Evolutionary conservation across 169 alveolate species (phyloP).

Genomic region (Cryptosporidium sp.): DNA sequence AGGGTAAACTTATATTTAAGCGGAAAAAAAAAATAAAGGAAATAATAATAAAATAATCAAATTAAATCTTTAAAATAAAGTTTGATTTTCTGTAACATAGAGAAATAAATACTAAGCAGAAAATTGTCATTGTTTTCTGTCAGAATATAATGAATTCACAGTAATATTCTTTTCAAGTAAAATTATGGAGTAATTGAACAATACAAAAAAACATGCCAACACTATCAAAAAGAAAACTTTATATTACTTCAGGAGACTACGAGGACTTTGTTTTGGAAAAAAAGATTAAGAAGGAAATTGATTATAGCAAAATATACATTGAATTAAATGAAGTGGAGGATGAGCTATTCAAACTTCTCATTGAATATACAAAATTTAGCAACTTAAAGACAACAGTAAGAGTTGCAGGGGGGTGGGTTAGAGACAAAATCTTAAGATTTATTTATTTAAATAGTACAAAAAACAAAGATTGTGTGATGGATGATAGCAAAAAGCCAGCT

Average conservation of each 20-base stretch:
- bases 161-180: not conserved
- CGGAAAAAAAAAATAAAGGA: not conserved
- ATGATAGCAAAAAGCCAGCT: constrained; percentile 56
- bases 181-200: not conserved
- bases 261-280: not conserved
- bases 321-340: constrained; percentile 11
- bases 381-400: constrained; percentile 81
- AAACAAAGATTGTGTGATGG: not conserved
- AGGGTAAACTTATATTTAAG: not conserved
- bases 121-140: not conserved
- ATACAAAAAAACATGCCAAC: not conserved
- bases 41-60: not conserved
- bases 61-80: not conserved
- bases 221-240: constrained; percentile 37
- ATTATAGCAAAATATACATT: not conserved
- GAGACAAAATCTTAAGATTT: constrained; percentile 92
- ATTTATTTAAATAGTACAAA: constrained; percentile 61
- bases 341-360: constrained; percentile 29
- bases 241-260: constrained; percentile 65
- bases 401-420: constrained; percentile 99
- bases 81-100: not conserved
- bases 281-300: constrained; percentile 2
- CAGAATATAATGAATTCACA: not conserved
- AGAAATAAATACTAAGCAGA: not conserved
- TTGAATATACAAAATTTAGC: not conserved